Base-by-base conservation (phyloP, 768 basidiomycete species). In the Lentinula detonsa region DNA sequence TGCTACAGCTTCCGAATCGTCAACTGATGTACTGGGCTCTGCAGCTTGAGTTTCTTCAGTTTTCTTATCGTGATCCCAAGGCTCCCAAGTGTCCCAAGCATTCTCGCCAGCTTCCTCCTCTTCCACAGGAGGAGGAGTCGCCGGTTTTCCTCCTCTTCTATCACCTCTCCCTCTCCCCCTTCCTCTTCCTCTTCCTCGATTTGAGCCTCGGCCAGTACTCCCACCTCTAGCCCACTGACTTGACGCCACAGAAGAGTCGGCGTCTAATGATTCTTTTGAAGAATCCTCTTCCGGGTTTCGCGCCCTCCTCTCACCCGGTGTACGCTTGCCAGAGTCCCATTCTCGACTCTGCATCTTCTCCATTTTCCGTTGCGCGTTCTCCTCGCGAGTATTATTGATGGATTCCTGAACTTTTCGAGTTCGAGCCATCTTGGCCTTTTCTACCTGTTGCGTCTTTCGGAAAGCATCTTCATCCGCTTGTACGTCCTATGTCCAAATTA, bases 401-500 rank as follows among this genome's bases (percentile, higher is more conserved):
- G 77, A 77, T 62, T 85, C 83, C 72, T 93, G 91, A 42, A 87
- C 79, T 68, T 85, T 87, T 61, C 85, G 83, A 58, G 69, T 80
- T 43, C 82, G 77, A 6, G 78, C 86, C 62, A 79, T 77, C 68
- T 79, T 86, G 52, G 73, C 78, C 28, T 83, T 84, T 54, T 91
- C 89, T 0, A 72, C 72, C 60, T 87, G 85, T 66, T 91, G 84
- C 5, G 79, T 83, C 73, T 90, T 80, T 63, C 78, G 80, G 74
- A 90, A 93, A 6, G 88, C 88, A 10, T 87, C 86, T 72, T 90
- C 88, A 64, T 93, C 91, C 39, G 90, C 89, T 71, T 85, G 80
- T 5, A 93, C 90, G 64, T 90, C 89, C 90, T 91, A 65, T 34
- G 31, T 63, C 48, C 7, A 34, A 5, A 43, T 28, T 10, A n/a